Percentiles rank a stretch among this genome's conserved stretches.
Conservation (phyloP, 2,329 filamentous ascomycete genomes). For the Ceratocystis colombiana region DNA sequence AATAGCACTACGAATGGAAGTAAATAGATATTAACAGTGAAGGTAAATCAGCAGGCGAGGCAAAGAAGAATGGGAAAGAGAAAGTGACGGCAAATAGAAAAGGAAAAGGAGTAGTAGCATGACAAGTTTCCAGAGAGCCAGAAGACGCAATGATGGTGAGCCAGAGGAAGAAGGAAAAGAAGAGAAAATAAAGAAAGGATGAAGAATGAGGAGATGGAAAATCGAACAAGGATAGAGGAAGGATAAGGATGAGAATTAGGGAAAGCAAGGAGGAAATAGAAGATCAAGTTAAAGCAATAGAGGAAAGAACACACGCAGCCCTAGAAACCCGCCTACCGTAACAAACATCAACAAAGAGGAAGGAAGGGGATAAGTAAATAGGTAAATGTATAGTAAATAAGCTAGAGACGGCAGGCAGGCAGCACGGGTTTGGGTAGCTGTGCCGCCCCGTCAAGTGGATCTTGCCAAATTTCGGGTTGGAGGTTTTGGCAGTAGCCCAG, state of each 20-base stretch:
- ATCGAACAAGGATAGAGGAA: slow-evolving; percentile 6
- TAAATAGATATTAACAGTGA: not conserved
- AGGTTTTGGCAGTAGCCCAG: not conserved
- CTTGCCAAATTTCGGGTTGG: not conserved
- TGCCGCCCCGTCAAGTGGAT: not conserved
- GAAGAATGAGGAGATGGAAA: slow-evolving; percentile 14
- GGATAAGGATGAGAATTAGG: not conserved
- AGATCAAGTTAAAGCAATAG: slow-evolving; percentile 8
- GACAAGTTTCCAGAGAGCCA: not conserved
- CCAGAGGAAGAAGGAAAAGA: not conserved
- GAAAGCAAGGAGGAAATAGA: slow-evolving; percentile 11
- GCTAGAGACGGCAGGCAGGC: not conserved
- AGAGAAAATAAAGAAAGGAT: slow-evolving; percentile 8
- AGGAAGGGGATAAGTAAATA: not conserved
- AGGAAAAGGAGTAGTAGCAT: not conserved
- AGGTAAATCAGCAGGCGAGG: slow-evolving; percentile 1
- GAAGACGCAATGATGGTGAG: not conserved
- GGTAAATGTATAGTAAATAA: not conserved
- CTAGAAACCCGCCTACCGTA: not conserved
- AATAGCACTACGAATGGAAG: not conserved
- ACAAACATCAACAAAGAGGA: slow-evolving; percentile 3
- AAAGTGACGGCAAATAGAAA: not conserved
- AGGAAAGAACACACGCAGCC: slow-evolving; percentile 6
- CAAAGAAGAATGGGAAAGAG: not conserved
- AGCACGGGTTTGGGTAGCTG: not conserved